Conservation (phyloP, 2,329 filamentous ascomycete genomes). For the Domatiomyces catenatus region DNA sequence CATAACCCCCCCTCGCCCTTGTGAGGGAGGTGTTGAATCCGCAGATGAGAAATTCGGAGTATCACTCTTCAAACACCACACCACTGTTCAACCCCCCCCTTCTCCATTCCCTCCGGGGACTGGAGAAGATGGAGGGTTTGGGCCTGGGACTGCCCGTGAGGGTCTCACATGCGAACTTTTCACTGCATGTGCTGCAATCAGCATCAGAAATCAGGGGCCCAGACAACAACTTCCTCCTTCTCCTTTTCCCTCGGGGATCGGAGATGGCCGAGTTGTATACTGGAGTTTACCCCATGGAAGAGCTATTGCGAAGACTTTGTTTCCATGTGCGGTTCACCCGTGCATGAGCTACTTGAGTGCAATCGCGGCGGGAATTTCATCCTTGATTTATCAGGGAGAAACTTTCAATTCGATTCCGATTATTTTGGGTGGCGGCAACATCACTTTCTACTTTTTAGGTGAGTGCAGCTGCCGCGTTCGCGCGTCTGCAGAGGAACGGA, state of each 20-base stretch:
- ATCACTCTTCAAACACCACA: conserved; percentile 52
- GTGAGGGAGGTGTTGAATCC: conserved; percentile 18
- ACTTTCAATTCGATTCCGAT: conserved; percentile 81
- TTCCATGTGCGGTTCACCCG: conserved; percentile 18
- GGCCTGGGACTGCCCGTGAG: conserved; percentile 56
- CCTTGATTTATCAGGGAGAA: conserved; percentile 20
- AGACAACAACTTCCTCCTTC: conserved; percentile 17
- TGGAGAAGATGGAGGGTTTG: conserved; percentile 18
- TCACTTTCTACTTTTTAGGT: conserved; percentile 25
- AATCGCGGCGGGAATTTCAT: conserved; percentile 62
- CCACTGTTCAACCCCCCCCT: conserved; percentile 27
- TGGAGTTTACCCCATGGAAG: conserved; percentile 55
- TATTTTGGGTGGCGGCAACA: conserved; percentile 68
- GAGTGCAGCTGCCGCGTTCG: background rate
- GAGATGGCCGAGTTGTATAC: conserved; percentile 18
- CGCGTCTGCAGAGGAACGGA: background rate
- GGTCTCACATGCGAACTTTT: conserved; percentile 57
- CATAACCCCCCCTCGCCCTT: background rate
- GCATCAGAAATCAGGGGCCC: conserved; percentile 78
- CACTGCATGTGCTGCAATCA: conserved; percentile 55
- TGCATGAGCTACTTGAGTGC: conserved; percentile 64
- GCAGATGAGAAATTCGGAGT: conserved; percentile 99
- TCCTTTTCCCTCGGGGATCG: conserved; percentile 17
- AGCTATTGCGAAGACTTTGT: conserved; percentile 90
- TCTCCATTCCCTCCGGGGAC: conserved; percentile 22